Percentiles rank a stretch among this genome's conserved stretches.
These are phyloP conservation scores for Talaromyces sp. DNA, from an alignment of 2,329 filamentous ascomycete species.

Conservation along the genomic window DNA sequence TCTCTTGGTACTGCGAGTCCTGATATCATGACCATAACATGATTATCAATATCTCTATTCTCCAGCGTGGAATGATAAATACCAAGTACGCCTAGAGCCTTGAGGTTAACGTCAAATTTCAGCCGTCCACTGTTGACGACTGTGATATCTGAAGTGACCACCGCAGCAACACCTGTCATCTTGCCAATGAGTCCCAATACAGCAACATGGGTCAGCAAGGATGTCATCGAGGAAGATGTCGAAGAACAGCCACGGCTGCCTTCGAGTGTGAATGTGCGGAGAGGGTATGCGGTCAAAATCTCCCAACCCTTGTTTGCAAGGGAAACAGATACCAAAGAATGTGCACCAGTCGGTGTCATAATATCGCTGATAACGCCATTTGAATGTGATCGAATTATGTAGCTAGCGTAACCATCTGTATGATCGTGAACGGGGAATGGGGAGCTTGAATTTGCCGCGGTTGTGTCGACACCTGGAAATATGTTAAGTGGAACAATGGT, in stretches of 20 bases:
- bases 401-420: slow-evolving; percentile 46
- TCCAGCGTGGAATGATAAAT: slow-evolving; percentile 73
- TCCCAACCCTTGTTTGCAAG: slow-evolving; percentile 71
- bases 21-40: slow-evolving; percentile 73
- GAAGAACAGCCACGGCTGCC: slow-evolving; percentile 31
- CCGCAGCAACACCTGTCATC: slow-evolving; percentile 83
- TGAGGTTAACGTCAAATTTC: slow-evolving; percentile 67
- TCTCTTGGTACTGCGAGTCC: slow-evolving; percentile 66
- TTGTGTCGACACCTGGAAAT: slow-evolving; percentile 67
- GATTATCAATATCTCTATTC: slow-evolving; percentile 57
- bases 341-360: slow-evolving; percentile 33
- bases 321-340: slow-evolving; percentile 59
- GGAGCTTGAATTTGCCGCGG: slow-evolving; percentile 27
- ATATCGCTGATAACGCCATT: slow-evolving; percentile 58
- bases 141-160: slow-evolving; percentile 62
- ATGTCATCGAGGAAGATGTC: slow-evolving; percentile 24
- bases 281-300: slow-evolving; percentile 72
- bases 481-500: slow-evolving; percentile 69
- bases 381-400: slow-evolving; percentile 71
- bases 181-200: slow-evolving; percentile 78
- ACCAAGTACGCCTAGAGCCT: slow-evolving; percentile 71
- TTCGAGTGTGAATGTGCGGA: slow-evolving; percentile 54
- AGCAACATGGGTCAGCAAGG: slow-evolving; percentile 51
- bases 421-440: not conserved
- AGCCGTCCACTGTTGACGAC: slow-evolving; percentile 61